Evolutionary conservation across 768 basidiomycete genomes (phyloP), one percentile per base, ranked within the genome.

Genomic region (Amanita molliuscula): DNA sequence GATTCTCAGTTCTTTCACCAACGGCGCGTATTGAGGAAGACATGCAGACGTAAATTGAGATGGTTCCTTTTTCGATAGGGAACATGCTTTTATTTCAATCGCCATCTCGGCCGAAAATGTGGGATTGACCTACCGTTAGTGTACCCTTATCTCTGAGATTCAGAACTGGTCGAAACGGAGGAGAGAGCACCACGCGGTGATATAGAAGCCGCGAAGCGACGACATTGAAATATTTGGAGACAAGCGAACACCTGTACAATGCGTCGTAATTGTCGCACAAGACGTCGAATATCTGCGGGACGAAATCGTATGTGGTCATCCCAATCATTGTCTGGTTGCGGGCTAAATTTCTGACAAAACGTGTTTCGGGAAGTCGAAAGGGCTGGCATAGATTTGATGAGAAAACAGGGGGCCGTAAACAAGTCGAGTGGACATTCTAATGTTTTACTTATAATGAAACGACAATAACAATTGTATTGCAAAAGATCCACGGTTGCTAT

Each of bases 181-280:
- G 73, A 3, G 70, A 65, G 36, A 76, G 56, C n/a, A 71, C 62
- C 7, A 79, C 70, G 16, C 60, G 59, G 13, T 59, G 56, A 53
- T 80, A 81, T 0, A 82, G 67, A 16, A 76, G 46, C 20, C 59
- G 64, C 11, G 75, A 69, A 6, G 76, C 71, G 7, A 65, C 70
- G 31, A 56, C 54, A 54, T 70, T 70, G 58, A 78, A 74, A n/a
- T 67, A 65, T 48, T 62, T 63, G 54, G 70, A 73, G 13, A 77
- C 76, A 11, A 77, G 58, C 33, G 74, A 61, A 55, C 71, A 77
- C 7, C 53, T 55, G 49, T 54, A 68, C 16, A 82, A 65, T 0
- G 66, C 51, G 16, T 45, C 42, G 49, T 62, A 66, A 53, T 77
- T 67, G 8, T 50, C 41, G 34, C 42, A 23, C 10, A 44, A 25